Base-by-base conservation (phyloP, 768 basidiomycete genomes). In the Suillus fuscotomentosus region DNA sequence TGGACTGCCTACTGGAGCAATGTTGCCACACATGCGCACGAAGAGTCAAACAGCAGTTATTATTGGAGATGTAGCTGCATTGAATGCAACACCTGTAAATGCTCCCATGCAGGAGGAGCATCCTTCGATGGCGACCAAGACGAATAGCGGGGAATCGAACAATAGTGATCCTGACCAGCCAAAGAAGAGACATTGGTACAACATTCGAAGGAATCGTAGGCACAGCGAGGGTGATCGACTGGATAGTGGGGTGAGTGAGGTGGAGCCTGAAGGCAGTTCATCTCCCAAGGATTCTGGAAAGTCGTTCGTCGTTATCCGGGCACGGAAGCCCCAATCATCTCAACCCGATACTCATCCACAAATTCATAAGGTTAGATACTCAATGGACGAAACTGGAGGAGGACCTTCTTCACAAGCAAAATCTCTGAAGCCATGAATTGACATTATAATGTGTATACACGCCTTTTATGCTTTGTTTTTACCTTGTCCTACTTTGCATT, bases 11-110 rank as follows among this genome's bases (percentile, higher is more conserved):
- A 81, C 84, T 5, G 90, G 91, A 14, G 89, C 88, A 5, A 85
- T 87, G 83, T 80, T 84, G 48, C 87, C 89, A 13, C 90, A 91
- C 72, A 78, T 84, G 41, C 86, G 93, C 54, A 92, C 88, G 22
- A 87, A 88, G 78, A 94, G 92, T 39, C 93, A 95, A 73, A 89
- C 88, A 3, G 93, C 93, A 2, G 86, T 95, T 64, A 86, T 95
- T n/a, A 91, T 94, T 64, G 81, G 89, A 67, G 83, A 81, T 76
- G 56, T 74, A 75, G 66, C 69, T 72, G 60, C 70, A 66, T 67
- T 70, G 63, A 63, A 66, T 67, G 42, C 65, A 63, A 60, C 66
- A 36, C 65, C 75, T 60, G 56, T 64, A 42, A 59, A 13, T 31
- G 10, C 42, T 5, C 50, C 67, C 14, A 50, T 48, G 9, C 43